Evolutionary conservation across 1,139 yeast species (phyloP).

Genomic region (Yamadazyma siamensis): DNA sequence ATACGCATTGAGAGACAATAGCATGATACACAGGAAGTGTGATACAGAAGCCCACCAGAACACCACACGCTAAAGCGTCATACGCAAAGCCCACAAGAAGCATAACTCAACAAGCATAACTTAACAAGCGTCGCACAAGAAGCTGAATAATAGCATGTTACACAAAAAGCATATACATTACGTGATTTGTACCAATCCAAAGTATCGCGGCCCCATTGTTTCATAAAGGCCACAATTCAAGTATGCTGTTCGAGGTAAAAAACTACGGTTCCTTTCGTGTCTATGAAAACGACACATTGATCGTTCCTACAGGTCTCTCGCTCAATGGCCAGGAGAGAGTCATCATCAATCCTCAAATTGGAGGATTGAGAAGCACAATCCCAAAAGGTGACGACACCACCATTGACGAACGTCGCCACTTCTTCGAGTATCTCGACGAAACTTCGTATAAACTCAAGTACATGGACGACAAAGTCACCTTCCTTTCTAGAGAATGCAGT

Average conservation of each 20-base stretch:
- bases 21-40: neutral
- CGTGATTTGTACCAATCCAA: too few relatives aligned
- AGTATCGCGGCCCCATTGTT: too few relatives aligned
- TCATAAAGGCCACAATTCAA: too few relatives aligned
- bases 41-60: neutral
- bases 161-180: too few relatives aligned
- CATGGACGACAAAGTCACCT: neutral
- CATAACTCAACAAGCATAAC: too few relatives aligned
- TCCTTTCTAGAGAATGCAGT: neutral
- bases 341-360: neutral
- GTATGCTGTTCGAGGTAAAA: too few relatives aligned
- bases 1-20: too few relatives aligned
- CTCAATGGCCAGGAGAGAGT: neutral
- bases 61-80: slow-evolving; percentile 1
- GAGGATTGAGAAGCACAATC: neutral
- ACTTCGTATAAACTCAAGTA: neutral
- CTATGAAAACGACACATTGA: neutral
- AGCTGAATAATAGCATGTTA: too few relatives aligned
- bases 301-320: neutral
- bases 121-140: too few relatives aligned
- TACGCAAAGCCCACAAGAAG: too few relatives aligned
- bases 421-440: neutral
- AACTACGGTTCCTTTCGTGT: neutral
- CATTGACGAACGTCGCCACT: neutral
- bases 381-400: neutral